Conservation (phyloP, 2,329 filamentous ascomycete species). For the Clonostachys rosea region DNA sequence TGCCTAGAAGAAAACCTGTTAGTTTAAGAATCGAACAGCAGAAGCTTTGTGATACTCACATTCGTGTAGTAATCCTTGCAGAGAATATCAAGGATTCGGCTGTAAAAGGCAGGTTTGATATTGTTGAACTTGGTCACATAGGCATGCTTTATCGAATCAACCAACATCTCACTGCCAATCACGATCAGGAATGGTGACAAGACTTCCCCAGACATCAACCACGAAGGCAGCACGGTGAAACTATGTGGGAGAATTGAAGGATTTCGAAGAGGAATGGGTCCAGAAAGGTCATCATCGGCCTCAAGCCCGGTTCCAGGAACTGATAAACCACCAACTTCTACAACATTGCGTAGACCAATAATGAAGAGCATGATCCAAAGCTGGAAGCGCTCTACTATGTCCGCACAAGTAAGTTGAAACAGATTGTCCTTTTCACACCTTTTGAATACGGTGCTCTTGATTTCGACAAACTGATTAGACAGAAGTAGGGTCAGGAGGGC, state of each 20-base stretch:
- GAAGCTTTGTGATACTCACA: conserved; percentile 37
- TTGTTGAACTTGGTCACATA: conserved; percentile 99
- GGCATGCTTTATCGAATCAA: conserved; percentile 95
- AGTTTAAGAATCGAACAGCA: no score
- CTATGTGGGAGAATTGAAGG: conserved; percentile 81
- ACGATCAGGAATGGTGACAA: conserved; percentile 91
- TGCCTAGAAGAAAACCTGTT: conserved; percentile 45
- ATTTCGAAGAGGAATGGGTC: conserved; percentile 55
- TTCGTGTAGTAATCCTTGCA: conserved; percentile 98
- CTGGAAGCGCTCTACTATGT: conserved; percentile 95
- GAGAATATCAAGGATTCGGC: conserved; percentile 84
- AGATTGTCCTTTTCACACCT: conserved; percentile 97
- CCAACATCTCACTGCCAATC: conserved; percentile 91
- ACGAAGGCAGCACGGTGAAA: conserved; percentile 84
- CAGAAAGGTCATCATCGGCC: conserved; percentile 29
- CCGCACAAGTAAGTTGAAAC: conserved; percentile 93
- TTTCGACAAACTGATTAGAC: conserved; percentile 98
- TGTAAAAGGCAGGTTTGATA: conserved; percentile 85
- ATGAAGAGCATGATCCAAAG: conserved; percentile 97
- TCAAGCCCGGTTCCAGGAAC: conserved; percentile 50
- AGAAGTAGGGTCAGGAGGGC: conserved; percentile 86
- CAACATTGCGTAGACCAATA: conserved; percentile 92
- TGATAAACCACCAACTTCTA: conserved; percentile 86
- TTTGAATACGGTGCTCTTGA: conserved; percentile 98
- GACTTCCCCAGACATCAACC: conserved; percentile 75